Conservation (phyloP, 1,284 basidiomycete genomes). For the Irpex lacteus region DNA sequence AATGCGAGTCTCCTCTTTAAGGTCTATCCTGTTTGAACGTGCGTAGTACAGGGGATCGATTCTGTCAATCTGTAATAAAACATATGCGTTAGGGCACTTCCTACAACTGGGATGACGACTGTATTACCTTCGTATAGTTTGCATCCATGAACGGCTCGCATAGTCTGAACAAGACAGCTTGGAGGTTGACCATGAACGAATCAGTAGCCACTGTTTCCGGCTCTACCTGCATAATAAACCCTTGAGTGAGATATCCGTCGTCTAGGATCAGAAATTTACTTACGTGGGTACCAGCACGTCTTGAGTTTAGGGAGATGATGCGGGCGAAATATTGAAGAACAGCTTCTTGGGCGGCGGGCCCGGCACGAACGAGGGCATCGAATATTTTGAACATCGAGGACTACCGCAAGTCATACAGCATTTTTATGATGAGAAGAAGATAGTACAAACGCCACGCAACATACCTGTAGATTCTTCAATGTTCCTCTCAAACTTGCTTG, state of each 20-base stretch:
- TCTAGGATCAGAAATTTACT: background rate
- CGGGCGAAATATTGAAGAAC: slow-evolving; percentile 85
- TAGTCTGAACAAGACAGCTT: slow-evolving; percentile 80
- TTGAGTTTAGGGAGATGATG: slow-evolving; percentile 76
- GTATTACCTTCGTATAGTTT: slow-evolving; percentile 76
- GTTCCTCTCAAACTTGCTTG: slow-evolving; percentile 81
- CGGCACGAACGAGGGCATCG: slow-evolving; percentile 84
- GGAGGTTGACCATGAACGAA: slow-evolving; percentile 91
- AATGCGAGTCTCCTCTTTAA: slow-evolving; percentile 88
- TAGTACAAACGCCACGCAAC: slow-evolving; percentile 6
- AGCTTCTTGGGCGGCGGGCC: slow-evolving; percentile 76
- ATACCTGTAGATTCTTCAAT: slow-evolving; percentile 77
- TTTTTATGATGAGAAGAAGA: background rate
- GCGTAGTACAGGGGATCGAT: slow-evolving; percentile 86
- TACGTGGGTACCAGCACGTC: slow-evolving; percentile 87
- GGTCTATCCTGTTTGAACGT: slow-evolving; percentile 66
- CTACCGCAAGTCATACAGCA: background rate
- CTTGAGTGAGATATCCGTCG: background rate
- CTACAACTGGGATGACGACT: slow-evolving; percentile 3
- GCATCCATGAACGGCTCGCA: slow-evolving; percentile 98
- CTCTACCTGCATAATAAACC: slow-evolving; percentile 58
- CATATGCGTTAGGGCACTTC: background rate
- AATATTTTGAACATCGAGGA: slow-evolving; percentile 86
- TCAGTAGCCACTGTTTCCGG: slow-evolving; percentile 85
- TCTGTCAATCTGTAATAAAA: slow-evolving; percentile 73